phyloP scores from a whole-genome alignment of 2,329 filamentous ascomycete genomes.

The Apiospora marii region DNA sequence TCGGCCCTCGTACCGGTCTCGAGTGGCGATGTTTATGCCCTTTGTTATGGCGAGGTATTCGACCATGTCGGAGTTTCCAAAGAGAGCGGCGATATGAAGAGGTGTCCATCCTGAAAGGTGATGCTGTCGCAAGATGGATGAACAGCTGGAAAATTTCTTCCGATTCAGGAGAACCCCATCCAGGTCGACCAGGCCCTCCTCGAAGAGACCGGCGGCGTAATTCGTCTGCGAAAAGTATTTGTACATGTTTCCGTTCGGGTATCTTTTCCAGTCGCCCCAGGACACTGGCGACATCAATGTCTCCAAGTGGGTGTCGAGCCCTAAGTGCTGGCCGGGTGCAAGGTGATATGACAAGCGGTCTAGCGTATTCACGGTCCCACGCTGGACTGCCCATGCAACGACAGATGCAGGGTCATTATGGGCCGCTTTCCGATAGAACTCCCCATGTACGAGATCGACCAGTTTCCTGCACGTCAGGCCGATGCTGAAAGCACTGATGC shows the following conservation, averaged over 20 bases:
- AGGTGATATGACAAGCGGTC: not conserved
- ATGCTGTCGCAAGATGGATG: not conserved
- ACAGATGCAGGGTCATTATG: not conserved
- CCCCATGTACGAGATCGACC: not conserved
- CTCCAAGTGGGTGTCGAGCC: not conserved
- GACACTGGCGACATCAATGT: not conserved
- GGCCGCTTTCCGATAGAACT: not conserved
- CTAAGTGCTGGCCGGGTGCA: not conserved
- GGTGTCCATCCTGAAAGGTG: not conserved
- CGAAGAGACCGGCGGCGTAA: not conserved
- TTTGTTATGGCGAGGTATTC: not conserved
- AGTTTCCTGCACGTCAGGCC: not conserved
- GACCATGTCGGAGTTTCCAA: not conserved
- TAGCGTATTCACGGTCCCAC: not conserved
- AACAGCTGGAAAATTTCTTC: not conserved
- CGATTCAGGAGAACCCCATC: not conserved
- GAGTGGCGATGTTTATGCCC: not conserved
- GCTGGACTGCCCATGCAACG: not conserved
- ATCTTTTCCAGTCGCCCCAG: not conserved
- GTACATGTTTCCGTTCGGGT: not conserved
- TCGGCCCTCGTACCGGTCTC: not conserved
- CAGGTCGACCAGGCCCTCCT: not conserved
- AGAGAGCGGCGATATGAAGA: not conserved
- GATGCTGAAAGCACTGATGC: not conserved
- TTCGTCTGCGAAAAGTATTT: not conserved